Evolutionary conservation across 1,284 basidiomycete species (phyloP), one percentile per base, ranked within the genome.

Genomic region (Microbotryomycetes sp.): DNA sequence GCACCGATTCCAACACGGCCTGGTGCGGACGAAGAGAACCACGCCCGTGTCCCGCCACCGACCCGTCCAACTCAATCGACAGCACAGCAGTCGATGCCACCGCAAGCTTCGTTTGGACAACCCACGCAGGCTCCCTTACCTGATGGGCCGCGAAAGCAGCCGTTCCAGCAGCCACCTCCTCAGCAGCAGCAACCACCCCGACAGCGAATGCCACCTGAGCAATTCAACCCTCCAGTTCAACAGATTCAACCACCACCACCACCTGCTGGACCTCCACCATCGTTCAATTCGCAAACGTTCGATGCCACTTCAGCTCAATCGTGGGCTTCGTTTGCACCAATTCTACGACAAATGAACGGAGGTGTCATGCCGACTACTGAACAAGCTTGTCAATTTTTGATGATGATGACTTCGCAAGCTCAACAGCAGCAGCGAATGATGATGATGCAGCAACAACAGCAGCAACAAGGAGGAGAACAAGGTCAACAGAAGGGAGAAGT

Each of bases 211-310:
- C 36, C 36, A n/a, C n/a, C n/a, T n/a, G n/a, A n/a, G n/a, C n/a
- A n/a, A 19, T 42, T 42, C 19, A 19, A 9, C 19, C 36, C 36
- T 42, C 19, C 36, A 19, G 36, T 19, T 19, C 36, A 42, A 42
- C 36, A 42, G 36, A 19, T 19, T 12, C 26, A 32, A 51, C 15
- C 48, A n/a, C 30, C 50, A n/a, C 22, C 42, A 30, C 25, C 56
- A 1, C 29, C 58, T 29, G 23, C 45, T 6, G 46, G 51, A 25
- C 28, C 57, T 6, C 25, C 51, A 3, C 25, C 49, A 2, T 9
- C 77, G 64, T 87, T 89, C 80, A 81, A 87, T 77, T 77, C 83
- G 67, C 69, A 80, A 63, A 79, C 80, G 46, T 89, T 89, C 80
- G 81, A 88, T 78, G 83, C 83, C 60, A 84, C 84, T 12, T 79